Evolutionary conservation across 441 rosid species (phyloP), one percentile per base, ranked within the genome.

Genomic region (Sinapis alba): DNA sequence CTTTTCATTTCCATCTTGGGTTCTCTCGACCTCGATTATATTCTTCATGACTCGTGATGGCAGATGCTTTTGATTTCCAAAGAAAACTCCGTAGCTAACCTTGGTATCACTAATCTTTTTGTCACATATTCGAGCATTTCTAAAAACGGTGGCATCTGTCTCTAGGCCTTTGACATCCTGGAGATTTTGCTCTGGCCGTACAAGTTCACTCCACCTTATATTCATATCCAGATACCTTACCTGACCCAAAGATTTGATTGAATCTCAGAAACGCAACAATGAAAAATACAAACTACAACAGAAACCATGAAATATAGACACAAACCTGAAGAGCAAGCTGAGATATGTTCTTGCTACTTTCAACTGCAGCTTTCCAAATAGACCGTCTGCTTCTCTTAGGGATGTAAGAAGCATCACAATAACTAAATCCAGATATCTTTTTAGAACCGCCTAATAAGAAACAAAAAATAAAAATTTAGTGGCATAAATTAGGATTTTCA

Each of bases 271-370:
- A 61, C 41, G 26, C 19, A 47, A 59, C 21, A 69, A 18, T 26
- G 7, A 20, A 51, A 56, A 58, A 60, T 47, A 72, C 34, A 30
- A 38, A 76, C 68, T 15, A 76, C 47, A 59, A 38, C 72, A 21
- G 45, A 74, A 45, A 19, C 10, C 28, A 51, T 67, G 58, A 19
- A 59, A 54, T 50, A 74, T 45, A 57, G 32, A 38, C 72, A 70
- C 85, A 81, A 62, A 91, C 98, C 97, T 94, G 96, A 82, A 94
- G 87, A 67, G 97, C 97, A 41, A 94, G 90, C 75, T 89, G 94
- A 6, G 97, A 86, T 50, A 82, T 79, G 68, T 83, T 94, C 80
- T 83, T 88, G 76, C 89, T 83, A 74, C 79, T 84, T 79, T 92
- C 94, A 62, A 94, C 96, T 20, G 91, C 96, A 78, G 97, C 94